Conservation (phyloP, 768 basidiomycete species). For the Boletellus sp. region DNA sequence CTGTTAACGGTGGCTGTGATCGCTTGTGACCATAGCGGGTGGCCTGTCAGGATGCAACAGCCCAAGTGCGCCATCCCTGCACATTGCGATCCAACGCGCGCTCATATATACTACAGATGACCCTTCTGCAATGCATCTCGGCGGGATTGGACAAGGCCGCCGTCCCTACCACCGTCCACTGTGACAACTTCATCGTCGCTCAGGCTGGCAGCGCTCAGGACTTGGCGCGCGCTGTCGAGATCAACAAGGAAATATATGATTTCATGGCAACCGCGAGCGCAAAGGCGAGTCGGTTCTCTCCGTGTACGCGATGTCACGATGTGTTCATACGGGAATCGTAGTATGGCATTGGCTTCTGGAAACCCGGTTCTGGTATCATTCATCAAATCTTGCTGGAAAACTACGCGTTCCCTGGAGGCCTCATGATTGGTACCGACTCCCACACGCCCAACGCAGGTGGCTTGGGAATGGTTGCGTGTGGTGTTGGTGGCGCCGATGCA, state of each 20-base stretch:
- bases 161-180: constrained; percentile 98
- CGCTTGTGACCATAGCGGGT: constrained; percentile 53
- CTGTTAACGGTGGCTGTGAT: constrained; percentile 1
- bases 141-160: constrained; percentile 97
- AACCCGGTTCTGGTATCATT: constrained; percentile 98
- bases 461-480: constrained; percentile 98
- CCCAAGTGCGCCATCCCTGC: constrained; percentile 50
- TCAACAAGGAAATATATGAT: constrained; percentile 99
- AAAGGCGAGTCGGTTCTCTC: constrained; percentile 49
- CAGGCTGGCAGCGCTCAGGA: constrained; percentile 93
- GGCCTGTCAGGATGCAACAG: constrained; percentile 91
- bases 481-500: constrained; percentile 81
- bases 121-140: constrained; percentile 99
- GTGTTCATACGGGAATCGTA: constrained; percentile 25
- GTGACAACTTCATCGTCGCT: constrained; percentile 98
- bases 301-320: not conserved
- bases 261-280: constrained; percentile 97
- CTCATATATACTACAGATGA: constrained; percentile 69
- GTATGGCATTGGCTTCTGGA: constrained; percentile 99
- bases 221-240: constrained; percentile 84
- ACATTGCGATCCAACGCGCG: constrained; percentile 11
- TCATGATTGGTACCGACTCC: constrained; percentile 99
- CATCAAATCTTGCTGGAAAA: constrained; percentile 99
- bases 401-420: constrained; percentile 98
- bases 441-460: constrained; percentile 99